These are phyloP conservation scores for Pachyrhizus erosus DNA, from an alignment of 306 rosid species.

Conservation along the genomic window DNA sequence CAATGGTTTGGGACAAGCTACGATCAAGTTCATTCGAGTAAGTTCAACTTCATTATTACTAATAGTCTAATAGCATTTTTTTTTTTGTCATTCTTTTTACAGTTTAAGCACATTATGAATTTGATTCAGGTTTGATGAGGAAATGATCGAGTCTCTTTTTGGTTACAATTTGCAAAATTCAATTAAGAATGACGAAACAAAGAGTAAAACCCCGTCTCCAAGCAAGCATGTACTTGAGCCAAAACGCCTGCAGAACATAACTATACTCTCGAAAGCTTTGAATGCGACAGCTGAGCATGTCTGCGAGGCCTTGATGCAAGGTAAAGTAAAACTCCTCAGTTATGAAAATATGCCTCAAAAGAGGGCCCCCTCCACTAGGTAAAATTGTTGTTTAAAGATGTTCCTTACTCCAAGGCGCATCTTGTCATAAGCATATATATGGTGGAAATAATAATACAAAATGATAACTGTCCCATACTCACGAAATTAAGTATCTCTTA, in stretches of 20 bases:
- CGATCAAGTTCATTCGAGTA: conserved; percentile 97
- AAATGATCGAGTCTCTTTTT: conserved; percentile 97
- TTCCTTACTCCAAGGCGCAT: conserved; percentile 29
- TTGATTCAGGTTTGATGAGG: conserved; percentile 86
- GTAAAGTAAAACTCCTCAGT: conserved; percentile 52
- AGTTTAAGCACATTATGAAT: conserved; percentile 27
- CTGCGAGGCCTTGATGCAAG: conserved; percentile 83
- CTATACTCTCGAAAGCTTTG: conserved; percentile 91
- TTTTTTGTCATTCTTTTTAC: not conserved
- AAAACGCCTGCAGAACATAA: conserved; percentile 93
- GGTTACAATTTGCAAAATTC: conserved; percentile 86
- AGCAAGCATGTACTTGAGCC: conserved; percentile 95
- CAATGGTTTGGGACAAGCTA: conserved; percentile 97
- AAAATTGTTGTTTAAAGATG: conserved; percentile 28
- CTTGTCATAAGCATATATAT: conserved; percentile 14
- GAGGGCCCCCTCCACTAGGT: not conserved
- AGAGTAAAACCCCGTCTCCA: conserved; percentile 92
- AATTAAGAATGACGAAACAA: conserved; percentile 77
- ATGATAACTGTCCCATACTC: conserved; percentile 16
- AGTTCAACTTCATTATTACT: conserved; percentile 44
- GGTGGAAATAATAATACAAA: conserved; percentile 10
- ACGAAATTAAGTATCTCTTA: not conserved
- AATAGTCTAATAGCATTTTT: not conserved
- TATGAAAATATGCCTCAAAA: conserved; percentile 1
- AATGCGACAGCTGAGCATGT: conserved; percentile 76